Evolutionary conservation across 2,329 filamentous ascomycete genomes (phyloP).

Genomic region (Cladophialophora immunda): DNA sequence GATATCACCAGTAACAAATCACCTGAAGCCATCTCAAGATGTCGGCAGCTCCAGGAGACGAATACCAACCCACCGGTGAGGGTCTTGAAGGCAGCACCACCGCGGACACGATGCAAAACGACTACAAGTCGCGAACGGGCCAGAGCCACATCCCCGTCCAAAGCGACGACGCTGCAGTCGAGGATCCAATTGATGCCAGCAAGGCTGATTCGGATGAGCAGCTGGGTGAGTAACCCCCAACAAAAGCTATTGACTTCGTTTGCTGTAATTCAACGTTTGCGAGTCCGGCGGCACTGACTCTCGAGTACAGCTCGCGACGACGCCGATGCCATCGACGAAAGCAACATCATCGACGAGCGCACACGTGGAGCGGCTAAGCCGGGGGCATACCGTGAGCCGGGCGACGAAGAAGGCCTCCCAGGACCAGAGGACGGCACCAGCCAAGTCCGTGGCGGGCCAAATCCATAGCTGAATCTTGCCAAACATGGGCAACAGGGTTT

Average conservation of each 20-base stretch:
- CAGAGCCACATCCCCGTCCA: slow-evolving; percentile 58
- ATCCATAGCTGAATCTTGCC: not conserved
- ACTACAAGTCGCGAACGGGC: slow-evolving; percentile 58
- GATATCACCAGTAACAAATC: not conserved
- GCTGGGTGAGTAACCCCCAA: slow-evolving; percentile 49
- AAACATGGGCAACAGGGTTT: not conserved
- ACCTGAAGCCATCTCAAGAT: slow-evolving; percentile 13
- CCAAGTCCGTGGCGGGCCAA: slow-evolving; percentile 23
- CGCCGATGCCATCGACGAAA: slow-evolving; percentile 57
- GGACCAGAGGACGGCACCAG: slow-evolving; percentile 38
- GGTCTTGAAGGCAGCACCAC: slow-evolving; percentile 25
- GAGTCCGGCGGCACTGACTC: not conserved
- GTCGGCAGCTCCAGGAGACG: slow-evolving; percentile 32
- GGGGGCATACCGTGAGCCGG: slow-evolving; percentile 60
- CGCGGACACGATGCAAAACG: slow-evolving; percentile 49
- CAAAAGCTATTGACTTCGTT: not conserved
- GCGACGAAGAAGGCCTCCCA: slow-evolving; percentile 60
- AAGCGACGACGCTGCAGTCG: slow-evolving; percentile 55
- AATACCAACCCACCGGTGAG: slow-evolving; percentile 30
- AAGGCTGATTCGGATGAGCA: slow-evolving; percentile 58
- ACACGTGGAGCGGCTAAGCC: slow-evolving; percentile 59
- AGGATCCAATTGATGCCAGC: slow-evolving; percentile 54
- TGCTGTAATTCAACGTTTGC: too few species aligned
- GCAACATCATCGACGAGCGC: slow-evolving; percentile 57
- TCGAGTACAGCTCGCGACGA: slow-evolving; percentile 49